A percentile compares a stretch with the other conserved stretches of the same genome.
Evolutionary conservation across 78 protist species (phyloP).

Genomic region (Chrysochromulina tobinii): DNA sequence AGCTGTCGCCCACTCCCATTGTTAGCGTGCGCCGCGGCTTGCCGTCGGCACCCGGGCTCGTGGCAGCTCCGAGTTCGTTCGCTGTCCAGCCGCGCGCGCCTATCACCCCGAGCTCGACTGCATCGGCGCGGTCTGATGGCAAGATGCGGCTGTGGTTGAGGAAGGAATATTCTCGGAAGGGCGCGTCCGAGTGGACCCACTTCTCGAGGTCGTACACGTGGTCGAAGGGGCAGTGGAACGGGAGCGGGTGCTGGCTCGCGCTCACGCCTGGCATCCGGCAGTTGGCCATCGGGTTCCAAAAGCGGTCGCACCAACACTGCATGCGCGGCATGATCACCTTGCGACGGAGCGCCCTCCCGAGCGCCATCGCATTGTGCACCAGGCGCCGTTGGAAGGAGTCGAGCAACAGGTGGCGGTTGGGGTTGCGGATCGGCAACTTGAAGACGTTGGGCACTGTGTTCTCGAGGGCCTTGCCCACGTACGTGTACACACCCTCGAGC

Average conservation of each 20-base stretch:
- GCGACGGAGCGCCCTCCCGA: neutral
- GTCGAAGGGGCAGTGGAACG: constrained; percentile 24
- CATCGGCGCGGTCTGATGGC: neutral
- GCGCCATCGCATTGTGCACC: neutral
- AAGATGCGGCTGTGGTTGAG: neutral
- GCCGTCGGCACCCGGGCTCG: too few relatives aligned
- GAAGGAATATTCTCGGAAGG: constrained; percentile 6
- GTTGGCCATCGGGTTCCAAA: neutral
- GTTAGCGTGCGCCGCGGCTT: neutral
- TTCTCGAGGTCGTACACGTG: neutral
- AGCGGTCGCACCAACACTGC: neutral
- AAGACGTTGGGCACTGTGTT: too few relatives aligned
- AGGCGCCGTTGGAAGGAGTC: constrained; percentile 1
- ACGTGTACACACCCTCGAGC: too few relatives aligned
- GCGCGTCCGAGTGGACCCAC: constrained; percentile 24
- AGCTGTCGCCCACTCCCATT: neutral
- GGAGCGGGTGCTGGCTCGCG: neutral
- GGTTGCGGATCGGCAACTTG: too few relatives aligned
- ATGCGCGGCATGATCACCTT: neutral
- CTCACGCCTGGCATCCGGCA: neutral
- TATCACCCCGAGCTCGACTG: neutral
- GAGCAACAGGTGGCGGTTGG: neutral
- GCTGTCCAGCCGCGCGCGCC: neutral
- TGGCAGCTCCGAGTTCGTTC: too few relatives aligned
- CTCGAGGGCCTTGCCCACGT: too few relatives aligned